Base-by-base conservation (phyloP, 176 grass and related monocot species). In the Stipa capillata region DNA sequence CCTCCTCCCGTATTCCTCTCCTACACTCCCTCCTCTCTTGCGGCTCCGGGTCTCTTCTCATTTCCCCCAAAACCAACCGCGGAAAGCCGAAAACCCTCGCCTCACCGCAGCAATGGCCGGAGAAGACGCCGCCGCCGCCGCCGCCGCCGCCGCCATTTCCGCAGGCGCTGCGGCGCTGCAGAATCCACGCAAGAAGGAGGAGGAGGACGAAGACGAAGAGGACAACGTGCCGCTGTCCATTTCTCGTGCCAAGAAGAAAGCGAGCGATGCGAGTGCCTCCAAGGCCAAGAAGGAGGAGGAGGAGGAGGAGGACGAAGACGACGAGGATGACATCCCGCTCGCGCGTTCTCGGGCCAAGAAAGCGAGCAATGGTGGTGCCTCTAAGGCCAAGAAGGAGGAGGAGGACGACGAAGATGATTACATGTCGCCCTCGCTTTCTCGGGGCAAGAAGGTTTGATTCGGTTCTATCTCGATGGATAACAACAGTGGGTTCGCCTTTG, bases 41-140 rank as follows among this genome's bases (percentile, higher is more conserved):
- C 66, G 48, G 41, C 66, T 48, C 14, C n/a, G 16, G 27, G 15
- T 79, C 23, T n/a, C 51, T 61, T n/a, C 59, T 11, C 78, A 2
- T 25, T 34, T 50, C 18, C 29, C 3, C 32, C 33, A 43, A 42
- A 34, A 44, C 72, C 73, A 52, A 24, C 78, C 63, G 34, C 62
- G 42, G 35, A 71, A 77, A 23, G 43, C 71, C 51, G 33, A 82
- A n/a, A 87, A 82, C 79, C 73, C 79, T 87, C 73, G 79, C 85
- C 35, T 17, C 40, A 18, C 51, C 41, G 39, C 73, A 76, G 53
- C 42, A 8, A 89, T 84, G 87, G 76, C 86, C 69, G 61, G 81
- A 73, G 76, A 89, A 18, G 67, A 4, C 74, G 74, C 37, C 72
- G 84, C 84, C 48, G 74, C 56, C 43, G 49, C n/a, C n/a, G n/a